phyloP scores from a whole-genome alignment of 148 eudicot species.

The Vaccinium darrowii region DNA sequence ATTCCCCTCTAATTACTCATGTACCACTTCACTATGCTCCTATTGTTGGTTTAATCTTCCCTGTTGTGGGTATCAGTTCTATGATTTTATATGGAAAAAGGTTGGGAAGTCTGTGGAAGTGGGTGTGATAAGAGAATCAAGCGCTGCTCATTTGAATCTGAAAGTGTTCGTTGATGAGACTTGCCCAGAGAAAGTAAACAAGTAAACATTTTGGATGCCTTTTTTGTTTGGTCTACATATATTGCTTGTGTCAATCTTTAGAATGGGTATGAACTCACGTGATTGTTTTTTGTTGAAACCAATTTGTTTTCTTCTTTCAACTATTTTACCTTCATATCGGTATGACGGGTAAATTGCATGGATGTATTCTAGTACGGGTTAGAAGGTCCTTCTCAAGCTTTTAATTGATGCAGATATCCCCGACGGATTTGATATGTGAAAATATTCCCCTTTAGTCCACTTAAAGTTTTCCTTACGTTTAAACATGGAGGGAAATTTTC shows the following conservation, averaged over 20 bases:
- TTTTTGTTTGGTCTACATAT: neutral
- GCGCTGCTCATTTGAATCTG: neutral
- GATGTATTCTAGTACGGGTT: too few species aligned
- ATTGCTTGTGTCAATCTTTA: neutral
- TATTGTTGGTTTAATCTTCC: neutral
- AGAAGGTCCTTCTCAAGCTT: too few species aligned
- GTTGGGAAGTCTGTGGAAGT: conserved; percentile 2
- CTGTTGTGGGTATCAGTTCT: neutral
- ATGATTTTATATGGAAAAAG: neutral
- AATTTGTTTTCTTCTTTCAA: too few species aligned
- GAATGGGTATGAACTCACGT: neutral
- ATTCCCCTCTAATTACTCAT: neutral
- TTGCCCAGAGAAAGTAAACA: neutral
- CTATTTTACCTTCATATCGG: too few species aligned
- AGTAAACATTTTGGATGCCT: neutral
- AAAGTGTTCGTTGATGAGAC: neutral
- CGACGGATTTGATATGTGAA: too few species aligned
- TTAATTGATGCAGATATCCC: too few species aligned
- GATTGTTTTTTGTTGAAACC: too few species aligned
- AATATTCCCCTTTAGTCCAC: too few species aligned
- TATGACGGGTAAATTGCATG: too few species aligned
- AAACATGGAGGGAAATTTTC: too few species aligned
- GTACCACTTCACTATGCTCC: neutral
- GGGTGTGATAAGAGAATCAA: conserved; percentile 3
- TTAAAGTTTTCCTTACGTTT: too few species aligned